phyloP scores from a whole-genome alignment of 805 yeast species.

The Monosporozyma unispora region DNA sequence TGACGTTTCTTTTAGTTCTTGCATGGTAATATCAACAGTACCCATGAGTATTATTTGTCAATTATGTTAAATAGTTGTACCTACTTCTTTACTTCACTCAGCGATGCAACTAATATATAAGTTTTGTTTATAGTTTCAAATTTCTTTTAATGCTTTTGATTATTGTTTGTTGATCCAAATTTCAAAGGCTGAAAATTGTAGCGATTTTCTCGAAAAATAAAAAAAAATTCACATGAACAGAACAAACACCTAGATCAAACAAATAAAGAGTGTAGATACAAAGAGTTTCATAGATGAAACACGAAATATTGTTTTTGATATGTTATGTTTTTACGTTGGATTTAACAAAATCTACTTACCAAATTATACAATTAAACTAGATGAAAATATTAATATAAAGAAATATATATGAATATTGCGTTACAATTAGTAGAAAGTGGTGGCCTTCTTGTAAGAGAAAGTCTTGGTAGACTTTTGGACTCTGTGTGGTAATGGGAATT shows the following conservation, averaged over 20 bases:
- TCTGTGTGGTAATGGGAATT: slow-evolving; percentile 99
- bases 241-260: too few species aligned
- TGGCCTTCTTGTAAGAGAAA: slow-evolving; percentile 88
- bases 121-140: background rate
- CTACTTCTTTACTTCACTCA: too few species aligned
- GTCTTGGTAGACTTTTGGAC: slow-evolving; percentile 81
- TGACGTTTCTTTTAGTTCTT: background rate
- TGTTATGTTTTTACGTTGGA: background rate
- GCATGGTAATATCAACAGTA: slow-evolving; percentile 1
- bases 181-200: background rate
- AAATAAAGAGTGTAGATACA: too few species aligned
- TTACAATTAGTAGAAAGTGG: slow-evolving; percentile 82
- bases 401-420: slow-evolving; percentile 3
- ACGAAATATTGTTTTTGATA: background rate
- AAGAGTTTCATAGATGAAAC: too few species aligned
- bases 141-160: background rate
- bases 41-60: too few species aligned
- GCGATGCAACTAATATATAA: background rate
- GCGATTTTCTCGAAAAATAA: background rate
- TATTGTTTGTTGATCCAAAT: background rate
- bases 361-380: slow-evolving; percentile 21
- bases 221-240: background rate
- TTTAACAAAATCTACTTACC: slow-evolving; percentile 19
- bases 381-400: slow-evolving; percentile 3
- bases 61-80: too few species aligned